These are phyloP conservation scores for Eurotiales sp. DNA, from an alignment of 2,329 filamentous ascomycete genomes.

Conservation along the genomic window DNA sequence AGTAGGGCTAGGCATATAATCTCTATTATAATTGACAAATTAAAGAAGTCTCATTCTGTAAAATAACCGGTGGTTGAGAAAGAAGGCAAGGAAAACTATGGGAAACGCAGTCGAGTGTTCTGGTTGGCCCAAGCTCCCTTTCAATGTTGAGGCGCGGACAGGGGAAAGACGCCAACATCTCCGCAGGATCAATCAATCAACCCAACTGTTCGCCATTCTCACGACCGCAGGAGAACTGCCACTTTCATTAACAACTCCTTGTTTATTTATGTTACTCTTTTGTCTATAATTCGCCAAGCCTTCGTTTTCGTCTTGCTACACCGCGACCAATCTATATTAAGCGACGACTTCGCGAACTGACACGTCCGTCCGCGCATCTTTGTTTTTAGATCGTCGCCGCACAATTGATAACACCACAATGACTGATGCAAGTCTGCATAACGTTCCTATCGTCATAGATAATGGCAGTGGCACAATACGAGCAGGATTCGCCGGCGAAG, in stretches of 20 bases:
- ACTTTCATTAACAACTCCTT: background rate
- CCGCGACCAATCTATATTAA: background rate
- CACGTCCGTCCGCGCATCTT: conserved; percentile 13
- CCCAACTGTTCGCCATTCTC: background rate
- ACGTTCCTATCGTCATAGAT: conserved; percentile 97
- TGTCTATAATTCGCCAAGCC: background rate
- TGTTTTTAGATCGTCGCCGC: conserved; percentile 5
- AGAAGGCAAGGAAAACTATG: background rate
- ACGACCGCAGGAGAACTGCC: conserved; percentile 1
- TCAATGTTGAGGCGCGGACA: conserved; percentile 19
- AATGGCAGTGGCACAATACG: conserved; percentile 98
- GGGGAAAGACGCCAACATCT: conserved; percentile 12
- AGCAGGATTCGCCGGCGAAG: conserved; percentile 93
- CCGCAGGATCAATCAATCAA: conserved; percentile 9
- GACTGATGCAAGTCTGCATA: conserved; percentile 73
- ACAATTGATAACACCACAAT: conserved; percentile 39
- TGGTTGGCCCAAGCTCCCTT: conserved; percentile 37
- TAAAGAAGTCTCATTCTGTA: background rate
- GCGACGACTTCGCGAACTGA: conserved; percentile 11
- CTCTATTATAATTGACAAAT: background rate
- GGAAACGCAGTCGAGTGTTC: background rate
- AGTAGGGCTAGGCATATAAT: background rate
- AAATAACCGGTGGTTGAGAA: background rate
- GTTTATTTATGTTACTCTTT: background rate
- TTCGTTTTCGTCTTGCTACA: background rate